These are phyloP conservation scores for Drosera capensis DNA, from an alignment of 148 eudicot genomes.

Conservation along the genomic window DNA sequence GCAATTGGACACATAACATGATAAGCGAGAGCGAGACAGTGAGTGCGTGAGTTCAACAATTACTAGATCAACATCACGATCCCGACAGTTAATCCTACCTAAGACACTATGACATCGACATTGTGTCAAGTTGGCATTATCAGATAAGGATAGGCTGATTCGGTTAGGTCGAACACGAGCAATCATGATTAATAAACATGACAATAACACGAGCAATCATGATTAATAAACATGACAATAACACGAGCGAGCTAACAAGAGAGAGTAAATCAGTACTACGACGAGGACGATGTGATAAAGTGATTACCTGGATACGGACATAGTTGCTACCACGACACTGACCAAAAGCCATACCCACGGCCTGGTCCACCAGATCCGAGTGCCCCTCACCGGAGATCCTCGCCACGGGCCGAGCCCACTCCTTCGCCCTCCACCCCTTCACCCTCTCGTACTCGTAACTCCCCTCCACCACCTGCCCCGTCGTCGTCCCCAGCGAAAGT, in stretches of 20 bases:
- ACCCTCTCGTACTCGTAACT: slow-evolving; percentile 46
- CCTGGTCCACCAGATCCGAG: slow-evolving; percentile 74
- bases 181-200: neutral
- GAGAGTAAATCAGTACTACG: neutral
- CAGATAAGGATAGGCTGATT: no score
- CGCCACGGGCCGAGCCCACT: slow-evolving; percentile 79
- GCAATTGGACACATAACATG: no score
- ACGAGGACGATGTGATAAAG: no score
- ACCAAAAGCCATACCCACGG: slow-evolving; percentile 81
- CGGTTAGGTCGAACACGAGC: slow-evolving; percentile 1
- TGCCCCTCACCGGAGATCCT: slow-evolving; percentile 61
- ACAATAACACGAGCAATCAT: neutral
- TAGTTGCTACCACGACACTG: slow-evolving; percentile 52
- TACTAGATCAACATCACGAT: no score
- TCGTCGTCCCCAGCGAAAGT: slow-evolving; percentile 74
- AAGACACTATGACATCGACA: no score
- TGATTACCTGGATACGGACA: slow-evolving; percentile 88
- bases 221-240: neutral
- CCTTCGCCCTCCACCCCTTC: slow-evolving; percentile 53
- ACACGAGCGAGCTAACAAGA: neutral
- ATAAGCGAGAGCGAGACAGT: no score
- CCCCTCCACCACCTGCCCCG: slow-evolving; percentile 64
- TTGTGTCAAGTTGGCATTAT: no score
- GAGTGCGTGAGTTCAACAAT: no score
- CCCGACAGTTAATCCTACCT: no score